These are phyloP conservation scores for Setomelanomma holmii DNA, from an alignment of 2,329 filamentous ascomycete genomes.

Conservation along the genomic window DNA sequence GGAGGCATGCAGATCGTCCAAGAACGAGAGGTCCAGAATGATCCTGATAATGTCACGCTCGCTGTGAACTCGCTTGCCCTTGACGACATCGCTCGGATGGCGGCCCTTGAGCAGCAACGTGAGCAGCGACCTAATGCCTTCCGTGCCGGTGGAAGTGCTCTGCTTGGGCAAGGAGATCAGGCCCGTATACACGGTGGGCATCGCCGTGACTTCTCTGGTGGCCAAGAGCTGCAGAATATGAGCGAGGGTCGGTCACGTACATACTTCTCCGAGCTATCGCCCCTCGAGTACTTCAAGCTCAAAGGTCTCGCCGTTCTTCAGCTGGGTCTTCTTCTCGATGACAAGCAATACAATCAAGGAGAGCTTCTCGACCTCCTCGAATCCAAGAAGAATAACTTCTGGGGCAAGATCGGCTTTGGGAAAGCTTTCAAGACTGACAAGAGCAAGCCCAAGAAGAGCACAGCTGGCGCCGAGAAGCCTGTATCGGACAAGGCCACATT, in stretches of 20 bases:
- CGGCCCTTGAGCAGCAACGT: slow-evolving; percentile 91
- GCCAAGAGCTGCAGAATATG: slow-evolving; percentile 58
- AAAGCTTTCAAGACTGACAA: slow-evolving; percentile 93
- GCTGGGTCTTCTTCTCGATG: slow-evolving; percentile 91
- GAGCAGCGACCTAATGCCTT: slow-evolving; percentile 86
- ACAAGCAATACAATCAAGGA: slow-evolving; percentile 89
- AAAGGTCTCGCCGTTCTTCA: slow-evolving; percentile 92
- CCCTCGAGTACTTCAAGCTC: slow-evolving; percentile 96
- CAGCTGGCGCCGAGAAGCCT: slow-evolving; percentile 40
- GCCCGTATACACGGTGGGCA: slow-evolving; percentile 74
- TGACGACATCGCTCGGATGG: slow-evolving; percentile 95
- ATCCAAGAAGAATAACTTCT: slow-evolving; percentile 90
- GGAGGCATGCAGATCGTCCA: slow-evolving; percentile 79
- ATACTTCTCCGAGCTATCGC: slow-evolving; percentile 96
- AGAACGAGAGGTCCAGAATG: slow-evolving; percentile 73
- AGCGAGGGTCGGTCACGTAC: slow-evolving; percentile 68
- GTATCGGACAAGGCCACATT: slow-evolving; percentile 78
- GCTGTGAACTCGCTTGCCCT: slow-evolving; percentile 90
- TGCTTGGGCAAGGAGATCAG: slow-evolving; percentile 67
- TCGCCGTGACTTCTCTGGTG: slow-evolving; percentile 70
- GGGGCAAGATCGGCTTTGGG: slow-evolving; percentile 96
- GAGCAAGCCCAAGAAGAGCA: slow-evolving; percentile 81
- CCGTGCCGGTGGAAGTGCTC: slow-evolving; percentile 74
- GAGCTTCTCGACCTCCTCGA: slow-evolving; percentile 93
- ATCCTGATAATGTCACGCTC: slow-evolving; percentile 81